These are phyloP conservation scores for Candida parachauliodes DNA, from an alignment of 805 yeast genomes.

Conservation along the genomic window DNA sequence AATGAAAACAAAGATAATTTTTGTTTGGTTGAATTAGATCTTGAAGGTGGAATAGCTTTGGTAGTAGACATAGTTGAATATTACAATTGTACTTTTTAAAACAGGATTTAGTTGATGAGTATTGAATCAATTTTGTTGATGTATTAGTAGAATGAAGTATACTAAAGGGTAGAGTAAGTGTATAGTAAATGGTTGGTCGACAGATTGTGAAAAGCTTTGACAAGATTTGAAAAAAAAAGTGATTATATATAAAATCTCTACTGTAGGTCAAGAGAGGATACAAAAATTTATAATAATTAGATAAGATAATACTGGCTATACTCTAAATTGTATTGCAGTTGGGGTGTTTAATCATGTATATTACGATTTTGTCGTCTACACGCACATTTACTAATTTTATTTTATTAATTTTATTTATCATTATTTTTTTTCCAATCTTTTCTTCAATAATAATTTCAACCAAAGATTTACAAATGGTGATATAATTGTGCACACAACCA, in stretches of 20 bases:
- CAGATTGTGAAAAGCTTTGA: neutral
- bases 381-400: neutral
- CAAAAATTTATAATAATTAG: neutral
- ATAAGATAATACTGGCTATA: neutral
- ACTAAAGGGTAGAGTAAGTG: neutral
- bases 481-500: too few species aligned
- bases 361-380: neutral
- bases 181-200: neutral
- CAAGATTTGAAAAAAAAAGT: too few species aligned
- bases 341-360: neutral
- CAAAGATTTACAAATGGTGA: too few species aligned
- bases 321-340: neutral
- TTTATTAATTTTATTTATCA: too few species aligned
- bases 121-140: too few species aligned
- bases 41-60: constrained; percentile 6
- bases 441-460: too few species aligned
- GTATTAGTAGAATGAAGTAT: neutral
- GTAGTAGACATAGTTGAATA: constrained; percentile 3
- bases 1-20: constrained; percentile 19
- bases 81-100: neutral
- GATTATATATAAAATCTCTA: too few species aligned
- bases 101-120: neutral
- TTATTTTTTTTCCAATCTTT: neutral
- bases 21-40: constrained; percentile 13
- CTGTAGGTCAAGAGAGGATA: too few species aligned